Percentiles rank a stretch among this genome's conserved stretches.
Evolutionary conservation across 1,139 yeast species (phyloP).

Genomic region (Saccharomyces hybrid): DNA sequence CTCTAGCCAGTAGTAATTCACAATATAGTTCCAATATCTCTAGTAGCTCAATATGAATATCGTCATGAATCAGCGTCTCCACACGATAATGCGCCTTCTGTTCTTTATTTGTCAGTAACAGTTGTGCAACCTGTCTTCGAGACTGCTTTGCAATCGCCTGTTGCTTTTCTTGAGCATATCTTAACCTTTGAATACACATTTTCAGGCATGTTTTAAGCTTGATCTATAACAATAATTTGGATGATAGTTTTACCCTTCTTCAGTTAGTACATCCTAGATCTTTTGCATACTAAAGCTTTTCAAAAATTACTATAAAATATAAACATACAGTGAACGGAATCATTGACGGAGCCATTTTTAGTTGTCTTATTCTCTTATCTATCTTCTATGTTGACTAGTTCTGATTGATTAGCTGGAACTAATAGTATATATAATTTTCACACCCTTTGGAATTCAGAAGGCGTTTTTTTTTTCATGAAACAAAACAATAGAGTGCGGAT

Average conservation of each 20-base stretch:
- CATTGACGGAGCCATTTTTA: background rate
- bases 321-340: background rate
- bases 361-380: background rate
- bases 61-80: slow-evolving; percentile 80
- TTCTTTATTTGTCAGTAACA: slow-evolving; percentile 63
- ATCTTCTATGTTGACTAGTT: background rate
- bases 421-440: background rate
- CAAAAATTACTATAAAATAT: background rate
- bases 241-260: background rate
- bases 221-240: slow-evolving; percentile 13
- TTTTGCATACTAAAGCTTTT: background rate
- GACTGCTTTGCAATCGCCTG: slow-evolving; percentile 76
- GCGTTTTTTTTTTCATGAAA: background rate
- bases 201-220: slow-evolving; percentile 64
- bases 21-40: slow-evolving; percentile 79
- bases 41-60: slow-evolving; percentile 69
- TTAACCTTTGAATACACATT: slow-evolving; percentile 73
- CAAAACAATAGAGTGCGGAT: background rate
- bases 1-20: slow-evolving; percentile 72
- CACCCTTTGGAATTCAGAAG: background rate
- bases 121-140: slow-evolving; percentile 63
- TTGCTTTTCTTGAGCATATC: slow-evolving; percentile 76
- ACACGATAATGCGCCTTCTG: slow-evolving; percentile 79
- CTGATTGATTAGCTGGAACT: background rate
- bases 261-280: background rate